Base-by-base conservation (phyloP, 2,329 filamentous ascomycete genomes). In the Fusarium avenaceum region DNA sequence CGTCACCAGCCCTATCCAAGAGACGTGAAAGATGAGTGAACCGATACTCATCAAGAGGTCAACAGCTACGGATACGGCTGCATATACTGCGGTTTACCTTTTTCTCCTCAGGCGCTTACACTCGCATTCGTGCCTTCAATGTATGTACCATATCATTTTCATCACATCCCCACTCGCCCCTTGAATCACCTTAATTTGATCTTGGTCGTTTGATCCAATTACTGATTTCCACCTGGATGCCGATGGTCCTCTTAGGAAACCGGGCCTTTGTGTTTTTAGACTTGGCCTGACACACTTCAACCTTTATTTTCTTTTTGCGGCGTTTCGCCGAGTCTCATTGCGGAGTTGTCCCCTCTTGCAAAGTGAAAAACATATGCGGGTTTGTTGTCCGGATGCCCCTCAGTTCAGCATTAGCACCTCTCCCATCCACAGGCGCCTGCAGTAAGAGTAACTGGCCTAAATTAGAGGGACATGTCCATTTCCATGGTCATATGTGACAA, bases 111-210 rank as follows among this genome's bases (percentile, higher is more conserved):
- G 49, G 63, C 50, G 53, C 57, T 64, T 67, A 51, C 26, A 28
- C 47, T 63, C 40, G 19, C 40, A 47, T 43, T 44, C 24, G 46
- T 48, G 32, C 52, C 24, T 52, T 17, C 20, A 26, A 30, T 20
- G 28, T 60, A 49, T 56, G 46, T 56, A 68, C 52, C 39, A 40
- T 35, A 49, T 44, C 40, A 19, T 33, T 39, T 28, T 33, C 32
- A 60, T 70, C 67, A 68, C 67, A 54, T 54, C 63, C 42, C 67
- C 63, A 57, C 67, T 33, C 46, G 22, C 67, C 67, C 63, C 67
- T 70, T 52, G 51, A 65, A 53, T 45, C 46, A 57, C 52, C 28
- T 59, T 70, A 44, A 70, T 64, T 53, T 65, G 49, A 55, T 47
- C 40, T 42, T 54, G 51, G 30, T 19, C 19, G 42, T 26, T 48